Evolutionary conservation across 129 eudicot genomes (phyloP).

Genomic region (Cynara cardunculus): DNA sequence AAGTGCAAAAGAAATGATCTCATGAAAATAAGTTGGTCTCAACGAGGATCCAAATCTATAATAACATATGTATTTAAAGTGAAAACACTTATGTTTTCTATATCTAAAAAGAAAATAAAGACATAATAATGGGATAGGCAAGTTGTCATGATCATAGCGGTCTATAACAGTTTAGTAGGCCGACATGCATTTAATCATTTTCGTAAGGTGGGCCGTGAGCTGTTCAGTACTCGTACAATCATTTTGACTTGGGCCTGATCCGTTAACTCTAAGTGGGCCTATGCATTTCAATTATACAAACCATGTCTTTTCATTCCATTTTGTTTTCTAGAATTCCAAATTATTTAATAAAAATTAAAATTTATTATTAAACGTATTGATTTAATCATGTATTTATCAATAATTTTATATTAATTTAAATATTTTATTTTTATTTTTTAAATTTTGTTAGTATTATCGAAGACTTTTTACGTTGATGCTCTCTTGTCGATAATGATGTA

Average conservation of each 20-base stretch:
- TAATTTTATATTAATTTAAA: too few species aligned
- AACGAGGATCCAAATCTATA: too few species aligned
- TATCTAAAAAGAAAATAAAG: neutral
- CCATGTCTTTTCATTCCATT: neutral
- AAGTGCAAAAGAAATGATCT: too few species aligned
- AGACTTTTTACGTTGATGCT: too few species aligned
- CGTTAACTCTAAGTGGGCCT: slow-evolving; percentile 26
- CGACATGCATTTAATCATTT: slow-evolving; percentile 9
- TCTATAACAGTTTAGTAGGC: slow-evolving; percentile 6
- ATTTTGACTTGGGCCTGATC: slow-evolving; percentile 29
- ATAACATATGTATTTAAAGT: neutral
- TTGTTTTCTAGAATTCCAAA: neutral
- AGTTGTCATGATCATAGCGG: slow-evolving; percentile 19
- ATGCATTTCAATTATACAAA: neutral
- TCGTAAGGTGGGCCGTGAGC: slow-evolving; percentile 22
- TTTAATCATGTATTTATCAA: too few species aligned
- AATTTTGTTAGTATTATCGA: too few species aligned
- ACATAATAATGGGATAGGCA: slow-evolving; percentile 19
- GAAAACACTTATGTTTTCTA: neutral
- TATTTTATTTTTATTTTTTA: too few species aligned
- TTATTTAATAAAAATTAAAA: too few species aligned
- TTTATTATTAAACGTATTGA: too few species aligned
- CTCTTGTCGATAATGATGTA: too few species aligned
- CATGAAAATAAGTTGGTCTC: too few species aligned
- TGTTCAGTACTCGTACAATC: neutral